A percentile compares a stretch with the other conserved stretches of the same genome.
phyloP scores from a whole-genome alignment of 2,329 filamentous ascomycete genomes.

The Harringtonia lauricola region DNA sequence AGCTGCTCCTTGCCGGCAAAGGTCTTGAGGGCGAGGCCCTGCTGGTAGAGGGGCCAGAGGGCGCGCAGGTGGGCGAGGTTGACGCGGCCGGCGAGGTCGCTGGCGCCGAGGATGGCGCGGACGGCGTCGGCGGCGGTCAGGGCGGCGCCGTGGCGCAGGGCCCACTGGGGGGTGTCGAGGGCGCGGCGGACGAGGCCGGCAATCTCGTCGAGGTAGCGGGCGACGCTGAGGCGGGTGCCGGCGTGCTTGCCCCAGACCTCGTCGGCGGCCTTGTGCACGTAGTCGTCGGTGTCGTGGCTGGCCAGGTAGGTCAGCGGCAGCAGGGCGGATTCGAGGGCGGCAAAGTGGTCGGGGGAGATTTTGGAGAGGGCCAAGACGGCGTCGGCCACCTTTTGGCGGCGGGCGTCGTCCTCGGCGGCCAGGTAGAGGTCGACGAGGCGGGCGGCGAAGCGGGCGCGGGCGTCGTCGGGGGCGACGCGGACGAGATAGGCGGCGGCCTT shows the following conservation, averaged over 20 bases:
- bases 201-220: conserved; percentile 79
- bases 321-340: conserved; percentile 59
- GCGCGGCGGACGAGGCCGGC: conserved; percentile 53
- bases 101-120: conserved; percentile 49
- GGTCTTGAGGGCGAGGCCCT: conserved; percentile 74
- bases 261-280: conserved; percentile 67
- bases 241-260: conserved; percentile 89
- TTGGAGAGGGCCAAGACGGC: conserved; percentile 77
- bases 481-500: conserved; percentile 78
- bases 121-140: conserved; percentile 68
- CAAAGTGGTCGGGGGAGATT: conserved; percentile 80
- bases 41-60: conserved; percentile 78
- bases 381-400: conserved; percentile 68
- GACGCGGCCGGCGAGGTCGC: conserved; percentile 46
- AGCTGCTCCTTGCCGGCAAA: conserved; percentile 88
- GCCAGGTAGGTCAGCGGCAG: conserved; percentile 83
- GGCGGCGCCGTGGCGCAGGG: conserved; percentile 78
- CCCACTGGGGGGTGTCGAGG: conserved; percentile 76
- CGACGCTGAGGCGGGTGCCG: conserved; percentile 69
- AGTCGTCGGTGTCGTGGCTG: conserved; percentile 73
- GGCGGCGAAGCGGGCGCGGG: conserved; percentile 38
- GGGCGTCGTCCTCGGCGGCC: conserved; percentile 63
- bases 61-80: conserved; percentile 46
- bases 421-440: conserved; percentile 65
- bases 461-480: conserved; percentile 39